A percentile compares a stretch with the other conserved stretches of the same genome.
phyloP scores from a whole-genome alignment of 495 filamentous ascomycete species.

The Chaetomidium leptoderma region DNA sequence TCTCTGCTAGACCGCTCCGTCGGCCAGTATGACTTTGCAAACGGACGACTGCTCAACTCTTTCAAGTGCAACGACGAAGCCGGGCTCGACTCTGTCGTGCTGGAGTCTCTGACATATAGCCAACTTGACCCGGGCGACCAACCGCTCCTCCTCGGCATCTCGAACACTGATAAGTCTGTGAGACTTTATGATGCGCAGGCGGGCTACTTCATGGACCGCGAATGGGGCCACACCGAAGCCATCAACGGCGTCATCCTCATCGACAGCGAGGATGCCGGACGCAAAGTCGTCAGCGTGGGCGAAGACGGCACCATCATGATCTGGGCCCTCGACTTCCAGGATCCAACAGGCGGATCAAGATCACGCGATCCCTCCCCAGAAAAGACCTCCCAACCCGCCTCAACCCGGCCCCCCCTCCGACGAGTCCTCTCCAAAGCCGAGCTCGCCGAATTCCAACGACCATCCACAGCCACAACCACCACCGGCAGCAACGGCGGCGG shows the following conservation, averaged over 20 bases:
- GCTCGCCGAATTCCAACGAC: slow-evolving; percentile 68
- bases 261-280: slow-evolving; percentile 50
- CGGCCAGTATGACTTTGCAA: slow-evolving; percentile 66
- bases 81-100: slow-evolving; percentile 72
- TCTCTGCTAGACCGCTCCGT: slow-evolving; percentile 81
- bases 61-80: slow-evolving; percentile 81
- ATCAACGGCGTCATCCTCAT: slow-evolving; percentile 78
- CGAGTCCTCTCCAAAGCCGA: slow-evolving; percentile 73
- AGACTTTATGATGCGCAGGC: slow-evolving; percentile 76
- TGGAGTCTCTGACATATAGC: slow-evolving; percentile 67
- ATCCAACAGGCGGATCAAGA: slow-evolving; percentile 30
- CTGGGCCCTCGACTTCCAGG: slow-evolving; percentile 58
- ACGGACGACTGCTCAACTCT: slow-evolving; percentile 62
- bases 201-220: slow-evolving; percentile 73
- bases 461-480: slow-evolving; percentile 39
- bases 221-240: slow-evolving; percentile 91
- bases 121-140: slow-evolving; percentile 36
- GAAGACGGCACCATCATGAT: slow-evolving; percentile 85
- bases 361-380: slow-evolving; percentile 46
- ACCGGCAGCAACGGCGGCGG: not conserved
- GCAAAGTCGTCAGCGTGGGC: slow-evolving; percentile 67
- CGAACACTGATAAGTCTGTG: slow-evolving; percentile 91
- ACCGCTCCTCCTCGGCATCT: slow-evolving; percentile 70
- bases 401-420: slow-evolving; percentile 60
- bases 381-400: slow-evolving; percentile 48